Base-by-base conservation (phyloP, 352 stramenopile species). In the Globisporangium middletonii region DNA sequence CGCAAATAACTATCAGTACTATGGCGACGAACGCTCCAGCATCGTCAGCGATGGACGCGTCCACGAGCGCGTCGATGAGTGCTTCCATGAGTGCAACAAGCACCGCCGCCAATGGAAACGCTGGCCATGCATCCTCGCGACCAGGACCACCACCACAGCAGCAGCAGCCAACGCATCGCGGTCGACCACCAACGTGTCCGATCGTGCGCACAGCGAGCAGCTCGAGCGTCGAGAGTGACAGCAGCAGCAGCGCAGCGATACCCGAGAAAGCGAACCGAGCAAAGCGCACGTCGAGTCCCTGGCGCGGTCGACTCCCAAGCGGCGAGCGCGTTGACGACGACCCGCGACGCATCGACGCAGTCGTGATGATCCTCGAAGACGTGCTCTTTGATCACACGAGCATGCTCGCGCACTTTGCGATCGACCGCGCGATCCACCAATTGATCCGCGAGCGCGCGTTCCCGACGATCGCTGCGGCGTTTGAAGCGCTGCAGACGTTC, bases 341-440 rank as follows among this genome's bases (percentile, higher is more conserved):
- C 60, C 69, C 69, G 47, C 72, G 81, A n/a, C 81, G 81, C 47
- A 74, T 94, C 37, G 75, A 88, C 42, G 84, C 84, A 1, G 68
- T 94, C 18, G 78, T 88, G 42, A 89, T 94, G 72, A 92, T 89
- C 64, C 72, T 94, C 26, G 84, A 94, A 54, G 84, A 94, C 66
- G 84, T 94, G 41, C 67, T 94, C 41, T 94, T 90, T 64, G 82
- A 92, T 60, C 84, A 94, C 64, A 89, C 84, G 50, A 76, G 74
- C 13, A 82, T 88, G 57, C 74, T 94, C 37, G 86, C 79, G 44
- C 79, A 89, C 60, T 77, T 92, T 52, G 82, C 84, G 2, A 86
- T 89, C 60, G 82, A 90, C 51, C 84, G 84, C 43, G 84, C 75
- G 35, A 72, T 90, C 50, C 74, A 83, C 45, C 82, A 92, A 61